phyloP scores from a whole-genome alignment of 2,329 filamentous ascomycete species.

The Claviceps pusilla region DNA sequence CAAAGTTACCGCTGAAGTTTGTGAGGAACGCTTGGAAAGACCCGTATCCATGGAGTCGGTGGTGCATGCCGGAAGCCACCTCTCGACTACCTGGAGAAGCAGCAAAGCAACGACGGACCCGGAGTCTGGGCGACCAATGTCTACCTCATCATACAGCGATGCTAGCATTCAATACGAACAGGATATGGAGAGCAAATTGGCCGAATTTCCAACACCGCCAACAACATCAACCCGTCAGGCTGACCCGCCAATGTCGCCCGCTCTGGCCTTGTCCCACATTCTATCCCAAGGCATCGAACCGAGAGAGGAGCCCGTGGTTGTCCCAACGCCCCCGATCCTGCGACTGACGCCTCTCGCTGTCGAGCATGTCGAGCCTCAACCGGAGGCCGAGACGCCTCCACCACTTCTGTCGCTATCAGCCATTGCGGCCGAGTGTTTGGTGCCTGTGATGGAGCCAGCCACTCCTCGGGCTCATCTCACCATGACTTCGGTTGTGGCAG shows the following conservation, averaged over 20 bases:
- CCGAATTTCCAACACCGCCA: constrained; percentile 40
- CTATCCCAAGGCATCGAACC: constrained; percentile 31
- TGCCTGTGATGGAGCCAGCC: constrained; percentile 16
- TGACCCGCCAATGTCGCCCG: constrained; percentile 17
- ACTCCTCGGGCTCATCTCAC: constrained; percentile 11
- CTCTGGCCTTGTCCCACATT: constrained; percentile 29
- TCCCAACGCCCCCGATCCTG: constrained; percentile 17
- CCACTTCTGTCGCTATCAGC: constrained; percentile 17
- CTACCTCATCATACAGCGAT: constrained; percentile 36
- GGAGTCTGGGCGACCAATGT: constrained; percentile 26
- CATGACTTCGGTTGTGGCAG: constrained; percentile 17
- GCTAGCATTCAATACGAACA: constrained; percentile 35
- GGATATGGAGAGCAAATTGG: constrained; percentile 36
- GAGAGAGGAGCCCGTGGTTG: constrained; percentile 19
- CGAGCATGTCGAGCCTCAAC: constrained; percentile 17
- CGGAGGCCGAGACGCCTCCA: constrained; percentile 9
- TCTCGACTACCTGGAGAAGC: constrained; percentile 13
- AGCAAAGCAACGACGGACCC: constrained; percentile 12
- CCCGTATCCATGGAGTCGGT: constrained; percentile 29
- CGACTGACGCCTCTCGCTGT: constrained; percentile 14
- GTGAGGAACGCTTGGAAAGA: constrained; percentile 10
- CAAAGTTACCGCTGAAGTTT: constrained; percentile 17
- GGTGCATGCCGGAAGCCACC: constrained; percentile 14
- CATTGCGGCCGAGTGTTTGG: constrained; percentile 19
- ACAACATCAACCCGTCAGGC: constrained; percentile 21